Conservation (phyloP, 2,329 filamentous ascomycete genomes). For the Colletotrichum sp. region DNA sequence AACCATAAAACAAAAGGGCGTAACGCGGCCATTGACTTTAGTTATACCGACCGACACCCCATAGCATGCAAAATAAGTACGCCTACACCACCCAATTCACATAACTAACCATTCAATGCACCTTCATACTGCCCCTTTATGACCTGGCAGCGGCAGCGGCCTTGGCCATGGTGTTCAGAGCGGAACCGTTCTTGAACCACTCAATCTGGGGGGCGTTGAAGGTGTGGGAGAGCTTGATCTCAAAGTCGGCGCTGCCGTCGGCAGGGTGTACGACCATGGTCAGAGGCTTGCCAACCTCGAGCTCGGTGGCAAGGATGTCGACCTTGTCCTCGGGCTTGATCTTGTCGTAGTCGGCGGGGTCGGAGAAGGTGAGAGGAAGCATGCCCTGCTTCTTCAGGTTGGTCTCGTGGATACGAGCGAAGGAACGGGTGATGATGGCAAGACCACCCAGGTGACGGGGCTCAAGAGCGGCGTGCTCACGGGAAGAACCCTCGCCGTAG, state of each 20-base stretch:
- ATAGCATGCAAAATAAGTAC: constrained; percentile 28
- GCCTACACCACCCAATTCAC: constrained; percentile 30
- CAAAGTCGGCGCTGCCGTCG: constrained; percentile 72
- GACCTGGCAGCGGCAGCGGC: constrained; percentile 30
- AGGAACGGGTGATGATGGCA: constrained; percentile 93
- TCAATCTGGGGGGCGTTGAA: constrained; percentile 98
- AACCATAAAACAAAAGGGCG: constrained; percentile 15
- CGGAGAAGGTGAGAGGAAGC: constrained; percentile 94
- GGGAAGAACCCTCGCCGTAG: constrained; percentile 96
- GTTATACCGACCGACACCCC: constrained; percentile 17
- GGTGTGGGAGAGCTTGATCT: constrained; percentile 87
- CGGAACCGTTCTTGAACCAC: constrained; percentile 99
- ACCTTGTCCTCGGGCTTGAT: constrained; percentile 91
- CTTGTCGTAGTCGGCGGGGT: constrained; percentile 98
- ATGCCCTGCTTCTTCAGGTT: constrained; percentile 99
- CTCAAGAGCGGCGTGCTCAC: constrained; percentile 98
- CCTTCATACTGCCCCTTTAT: constrained; percentile 26
- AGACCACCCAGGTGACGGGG: constrained; percentile 96
- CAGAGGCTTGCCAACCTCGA: constrained; percentile 91
- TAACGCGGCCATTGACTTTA: constrained; percentile 10
- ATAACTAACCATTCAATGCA: constrained; percentile 3
- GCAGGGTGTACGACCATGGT: constrained; percentile 92
- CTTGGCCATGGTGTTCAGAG: constrained; percentile 99
- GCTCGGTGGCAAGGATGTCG: constrained; percentile 85
- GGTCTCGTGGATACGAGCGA: constrained; percentile 99